phyloP scores from a whole-genome alignment of 495 filamentous ascomycete species.

The Tuber umbilicatum region DNA sequence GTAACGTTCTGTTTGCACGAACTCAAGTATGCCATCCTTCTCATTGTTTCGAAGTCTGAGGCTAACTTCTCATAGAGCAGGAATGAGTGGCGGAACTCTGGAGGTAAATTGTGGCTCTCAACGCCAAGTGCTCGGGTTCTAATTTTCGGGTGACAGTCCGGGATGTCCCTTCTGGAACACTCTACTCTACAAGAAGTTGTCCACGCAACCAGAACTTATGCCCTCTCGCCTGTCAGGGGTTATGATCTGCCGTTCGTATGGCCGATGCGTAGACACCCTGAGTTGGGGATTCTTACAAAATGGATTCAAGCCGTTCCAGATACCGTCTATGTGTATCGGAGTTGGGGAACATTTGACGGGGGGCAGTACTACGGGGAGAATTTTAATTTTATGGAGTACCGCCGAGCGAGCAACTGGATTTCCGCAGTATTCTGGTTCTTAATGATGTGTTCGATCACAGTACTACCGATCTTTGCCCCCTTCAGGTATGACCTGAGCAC shows the following conservation, averaged over 20 bases:
- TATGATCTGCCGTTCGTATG: slow-evolving; percentile 31
- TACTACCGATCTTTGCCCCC: slow-evolving; percentile 31
- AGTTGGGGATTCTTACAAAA: slow-evolving; percentile 38
- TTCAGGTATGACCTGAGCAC: slow-evolving; percentile 25
- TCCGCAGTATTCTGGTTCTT: slow-evolving; percentile 31
- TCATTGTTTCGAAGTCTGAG: neutral
- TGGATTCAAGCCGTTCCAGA: slow-evolving; percentile 34
- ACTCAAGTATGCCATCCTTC: slow-evolving; percentile 26
- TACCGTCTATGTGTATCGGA: slow-evolving; percentile 37
- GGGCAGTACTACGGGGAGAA: slow-evolving; percentile 37
- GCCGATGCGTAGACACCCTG: slow-evolving; percentile 25
- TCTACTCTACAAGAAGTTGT: slow-evolving; percentile 39
- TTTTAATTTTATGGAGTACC: slow-evolving; percentile 40
- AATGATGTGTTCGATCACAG: slow-evolving; percentile 29
- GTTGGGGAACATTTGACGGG: slow-evolving; percentile 35
- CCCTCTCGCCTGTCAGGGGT: slow-evolving; percentile 35
- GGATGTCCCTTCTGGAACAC: slow-evolving; percentile 34
- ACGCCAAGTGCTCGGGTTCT: neutral
- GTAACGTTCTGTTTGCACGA: slow-evolving; percentile 32
- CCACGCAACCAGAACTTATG: slow-evolving; percentile 31
- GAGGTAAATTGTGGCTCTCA: slow-evolving; percentile 11
- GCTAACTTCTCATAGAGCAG: slow-evolving; percentile 25
- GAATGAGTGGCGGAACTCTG: slow-evolving; percentile 32
- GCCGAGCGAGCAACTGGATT: slow-evolving; percentile 25
- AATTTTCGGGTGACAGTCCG: slow-evolving; percentile 11